These are phyloP conservation scores for Ceratonia siliqua DNA, from an alignment of 306 rosid genomes.

Conservation along the genomic window DNA sequence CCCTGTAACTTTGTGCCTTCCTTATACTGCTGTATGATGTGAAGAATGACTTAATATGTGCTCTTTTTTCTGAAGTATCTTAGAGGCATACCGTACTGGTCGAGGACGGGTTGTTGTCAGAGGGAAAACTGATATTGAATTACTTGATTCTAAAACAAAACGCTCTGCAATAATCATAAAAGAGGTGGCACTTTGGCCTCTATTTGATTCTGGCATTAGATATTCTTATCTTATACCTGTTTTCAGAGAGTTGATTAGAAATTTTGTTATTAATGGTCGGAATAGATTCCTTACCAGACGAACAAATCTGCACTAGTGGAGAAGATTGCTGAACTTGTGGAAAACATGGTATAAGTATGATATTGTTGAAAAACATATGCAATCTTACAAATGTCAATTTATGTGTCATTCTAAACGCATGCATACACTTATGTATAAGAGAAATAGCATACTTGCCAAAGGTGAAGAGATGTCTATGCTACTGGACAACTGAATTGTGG, in stretches of 20 bases:
- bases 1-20: not conserved
- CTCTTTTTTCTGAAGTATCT: slow-evolving; percentile 60
- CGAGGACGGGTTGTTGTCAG: slow-evolving; percentile 84
- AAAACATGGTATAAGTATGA: slow-evolving; percentile 73
- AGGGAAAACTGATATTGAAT: slow-evolving; percentile 90
- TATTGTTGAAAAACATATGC: not conserved
- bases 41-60: slow-evolving; percentile 30
- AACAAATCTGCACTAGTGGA: slow-evolving; percentile 88
- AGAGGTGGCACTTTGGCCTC: slow-evolving; percentile 57
- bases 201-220: slow-evolving; percentile 21
- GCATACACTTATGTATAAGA: not conserved
- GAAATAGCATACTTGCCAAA: slow-evolving; percentile 12
- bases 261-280: slow-evolving; percentile 35
- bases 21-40: not conserved
- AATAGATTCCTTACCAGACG: slow-evolving; percentile 91
- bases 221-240: slow-evolving; percentile 20
- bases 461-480: not conserved
- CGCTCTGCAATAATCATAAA: slow-evolving; percentile 76
- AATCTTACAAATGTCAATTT: slow-evolving; percentile 10
- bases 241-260: slow-evolving; percentile 14
- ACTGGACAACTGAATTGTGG: not conserved
- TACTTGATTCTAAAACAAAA: slow-evolving; percentile 82
- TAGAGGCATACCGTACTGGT: slow-evolving; percentile 94
- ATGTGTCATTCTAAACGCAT: not conserved
- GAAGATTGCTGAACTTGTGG: slow-evolving; percentile 97